phyloP scores from a whole-genome alignment of 2,329 filamentous ascomycete species.

The Stenocarpella maydis region DNA sequence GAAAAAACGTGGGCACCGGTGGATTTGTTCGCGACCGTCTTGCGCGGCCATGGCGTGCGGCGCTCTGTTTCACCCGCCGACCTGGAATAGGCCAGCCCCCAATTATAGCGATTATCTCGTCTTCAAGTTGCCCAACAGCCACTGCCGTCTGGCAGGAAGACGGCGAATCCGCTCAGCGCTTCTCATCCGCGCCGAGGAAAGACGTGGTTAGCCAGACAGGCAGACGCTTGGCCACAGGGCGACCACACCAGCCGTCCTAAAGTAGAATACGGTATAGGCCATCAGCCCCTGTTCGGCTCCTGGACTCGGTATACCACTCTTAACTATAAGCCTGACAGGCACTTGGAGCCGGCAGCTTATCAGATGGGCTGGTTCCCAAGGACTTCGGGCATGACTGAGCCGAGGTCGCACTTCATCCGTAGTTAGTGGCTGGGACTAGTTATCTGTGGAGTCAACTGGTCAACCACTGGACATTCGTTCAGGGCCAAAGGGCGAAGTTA shows the following conservation, averaged over 20 bases:
- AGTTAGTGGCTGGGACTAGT: neutral
- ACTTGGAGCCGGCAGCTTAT: neutral
- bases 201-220: too few species aligned
- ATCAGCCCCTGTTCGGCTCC: too few species aligned
- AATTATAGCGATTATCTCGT: neutral
- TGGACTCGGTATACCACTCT: neutral
- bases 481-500: neutral
- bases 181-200: neutral
- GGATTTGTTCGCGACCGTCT: slow-evolving; percentile 7
- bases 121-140: neutral
- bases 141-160: neutral
- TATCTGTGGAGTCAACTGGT: neutral
- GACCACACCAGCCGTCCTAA: too few species aligned
- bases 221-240: too few species aligned
- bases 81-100: neutral
- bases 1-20: slow-evolving; percentile 4
- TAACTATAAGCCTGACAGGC: too few species aligned
- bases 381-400: slow-evolving; percentile 1
- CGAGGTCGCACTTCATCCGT: neutral
- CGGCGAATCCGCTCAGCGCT: too few species aligned
- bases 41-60: neutral
- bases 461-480: neutral
- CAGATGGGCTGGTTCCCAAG: neutral
- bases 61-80: slow-evolving; percentile 6
- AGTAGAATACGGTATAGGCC: too few species aligned